A percentile compares a stretch with the other conserved stretches of the same genome.
Conservation (phyloP, 768 basidiomycete species). For the Tylopilus rubrobrunneus region DNA sequence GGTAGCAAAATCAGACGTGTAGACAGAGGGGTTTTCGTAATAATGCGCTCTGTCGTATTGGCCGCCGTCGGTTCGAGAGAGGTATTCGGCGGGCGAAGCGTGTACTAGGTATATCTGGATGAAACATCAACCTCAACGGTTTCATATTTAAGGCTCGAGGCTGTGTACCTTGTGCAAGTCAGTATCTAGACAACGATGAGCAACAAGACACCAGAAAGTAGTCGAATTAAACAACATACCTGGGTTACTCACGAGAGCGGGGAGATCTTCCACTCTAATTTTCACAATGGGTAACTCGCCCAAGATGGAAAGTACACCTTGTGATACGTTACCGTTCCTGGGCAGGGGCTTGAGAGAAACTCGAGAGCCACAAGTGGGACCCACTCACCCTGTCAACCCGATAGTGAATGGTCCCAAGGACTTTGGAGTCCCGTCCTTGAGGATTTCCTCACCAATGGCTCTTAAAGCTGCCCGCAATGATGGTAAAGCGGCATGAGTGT, state of each 20-base stretch:
- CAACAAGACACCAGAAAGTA: not conserved
- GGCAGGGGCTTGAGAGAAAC: not conserved
- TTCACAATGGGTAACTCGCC: conserved; percentile 62
- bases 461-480: conserved; percentile 51
- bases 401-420: conserved; percentile 74
- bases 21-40: conserved; percentile 64
- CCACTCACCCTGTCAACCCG: conserved; percentile 73
- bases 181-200: conserved; percentile 37
- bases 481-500: conserved; percentile 59
- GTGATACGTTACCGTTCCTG: conserved; percentile 79
- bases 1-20: conserved; percentile 63
- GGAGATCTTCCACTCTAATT: conserved; percentile 55
- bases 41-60: conserved; percentile 66
- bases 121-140: not conserved
- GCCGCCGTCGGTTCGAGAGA: conserved; percentile 52
- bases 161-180: conserved; percentile 51
- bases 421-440: conserved; percentile 53
- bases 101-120: conserved; percentile 74
- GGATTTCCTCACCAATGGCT: conserved; percentile 54
- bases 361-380: not conserved
- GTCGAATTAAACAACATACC: conserved; percentile 33
- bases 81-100: conserved; percentile 64
- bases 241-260: conserved; percentile 48
- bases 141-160: not conserved
- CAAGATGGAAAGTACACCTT: conserved; percentile 72